These are phyloP conservation scores for Exophiala sp. DNA, from an alignment of 2,329 filamentous ascomycete species.

Conservation along the genomic window DNA sequence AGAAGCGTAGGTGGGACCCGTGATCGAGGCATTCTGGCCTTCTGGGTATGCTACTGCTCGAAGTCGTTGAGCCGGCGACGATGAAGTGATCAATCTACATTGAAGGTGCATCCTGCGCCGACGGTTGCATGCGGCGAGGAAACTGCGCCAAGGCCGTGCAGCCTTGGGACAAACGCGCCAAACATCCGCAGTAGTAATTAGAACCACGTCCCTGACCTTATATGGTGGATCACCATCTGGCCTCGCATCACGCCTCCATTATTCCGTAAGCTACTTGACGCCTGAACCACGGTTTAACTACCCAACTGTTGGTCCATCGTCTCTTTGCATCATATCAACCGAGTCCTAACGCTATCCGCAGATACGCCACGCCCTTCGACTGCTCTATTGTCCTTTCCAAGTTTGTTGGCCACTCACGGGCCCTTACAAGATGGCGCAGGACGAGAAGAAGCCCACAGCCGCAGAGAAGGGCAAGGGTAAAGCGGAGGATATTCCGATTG, in stretches of 20 bases:
- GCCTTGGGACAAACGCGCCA: not conserved
- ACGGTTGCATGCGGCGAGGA: not conserved
- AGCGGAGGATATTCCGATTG: slow-evolving; percentile 62
- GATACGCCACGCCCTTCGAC: not conserved
- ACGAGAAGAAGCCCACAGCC: slow-evolving; percentile 76
- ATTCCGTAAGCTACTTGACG: slow-evolving; percentile 25
- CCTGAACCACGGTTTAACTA: slow-evolving; percentile 8
- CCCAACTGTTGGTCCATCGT: not conserved
- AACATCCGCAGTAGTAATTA: not conserved
- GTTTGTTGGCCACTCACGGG: slow-evolving; percentile 17
- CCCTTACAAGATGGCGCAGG: slow-evolving; percentile 69
- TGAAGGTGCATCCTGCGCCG: too few species aligned
- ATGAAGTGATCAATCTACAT: too few species aligned
- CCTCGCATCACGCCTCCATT: slow-evolving; percentile 8
- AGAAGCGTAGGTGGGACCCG: slow-evolving; percentile 18
- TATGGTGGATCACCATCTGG: not conserved
- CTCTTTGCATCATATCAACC: not conserved
- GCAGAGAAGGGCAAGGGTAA: slow-evolving; percentile 97
- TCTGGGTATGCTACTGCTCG: not conserved
- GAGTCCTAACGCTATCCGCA: not conserved
- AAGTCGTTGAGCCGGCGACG: not conserved
- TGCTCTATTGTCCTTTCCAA: not conserved
- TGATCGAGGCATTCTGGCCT: slow-evolving; percentile 18
- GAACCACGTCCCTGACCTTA: not conserved
- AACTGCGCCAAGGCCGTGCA: not conserved